phyloP scores from a whole-genome alignment of 768 basidiomycete genomes.

The Collybiopsis confluens region DNA sequence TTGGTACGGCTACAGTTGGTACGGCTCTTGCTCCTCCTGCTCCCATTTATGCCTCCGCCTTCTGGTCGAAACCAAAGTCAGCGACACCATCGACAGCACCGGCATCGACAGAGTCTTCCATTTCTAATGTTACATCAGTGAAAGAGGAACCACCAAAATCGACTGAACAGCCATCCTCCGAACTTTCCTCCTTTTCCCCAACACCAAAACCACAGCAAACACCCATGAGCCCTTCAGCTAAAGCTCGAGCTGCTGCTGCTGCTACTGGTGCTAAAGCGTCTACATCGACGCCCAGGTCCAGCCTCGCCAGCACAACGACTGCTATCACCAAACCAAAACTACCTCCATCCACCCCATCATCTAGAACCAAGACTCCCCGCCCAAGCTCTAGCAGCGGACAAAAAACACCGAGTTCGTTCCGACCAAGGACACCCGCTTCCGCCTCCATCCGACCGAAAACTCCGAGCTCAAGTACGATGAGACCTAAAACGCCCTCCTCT shows the following conservation, averaged over 20 bases:
- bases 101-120: slow-evolving; percentile 15
- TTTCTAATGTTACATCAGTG: slow-evolving; percentile 14
- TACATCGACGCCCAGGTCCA: slow-evolving; percentile 12
- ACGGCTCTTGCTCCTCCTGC: slow-evolving; percentile 3
- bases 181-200: neutral
- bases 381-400: slow-evolving; percentile 12
- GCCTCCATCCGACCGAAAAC: slow-evolving; percentile 67
- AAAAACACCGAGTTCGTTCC: slow-evolving; percentile 23
- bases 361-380: slow-evolving; percentile 16
- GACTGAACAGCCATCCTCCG: too few relatives aligned
- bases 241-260: neutral
- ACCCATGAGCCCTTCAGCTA: neutral
- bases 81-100: slow-evolving; percentile 2
- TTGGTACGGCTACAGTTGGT: neutral
- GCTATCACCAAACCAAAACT: slow-evolving; percentile 27
- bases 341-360: slow-evolving; percentile 17
- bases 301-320: slow-evolving; percentile 12
- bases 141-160: too few relatives aligned
- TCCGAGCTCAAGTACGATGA: slow-evolving; percentile 34
- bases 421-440: slow-evolving; percentile 34
- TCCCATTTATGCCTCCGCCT: slow-evolving; percentile 4
- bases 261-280: slow-evolving; percentile 2
- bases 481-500: slow-evolving; percentile 60
- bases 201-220: slow-evolving; percentile 12
- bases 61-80: slow-evolving; percentile 5